These are phyloP conservation scores for Beauveria sp. DNA, from an alignment of 2,329 filamentous ascomycete genomes.

Conservation along the genomic window DNA sequence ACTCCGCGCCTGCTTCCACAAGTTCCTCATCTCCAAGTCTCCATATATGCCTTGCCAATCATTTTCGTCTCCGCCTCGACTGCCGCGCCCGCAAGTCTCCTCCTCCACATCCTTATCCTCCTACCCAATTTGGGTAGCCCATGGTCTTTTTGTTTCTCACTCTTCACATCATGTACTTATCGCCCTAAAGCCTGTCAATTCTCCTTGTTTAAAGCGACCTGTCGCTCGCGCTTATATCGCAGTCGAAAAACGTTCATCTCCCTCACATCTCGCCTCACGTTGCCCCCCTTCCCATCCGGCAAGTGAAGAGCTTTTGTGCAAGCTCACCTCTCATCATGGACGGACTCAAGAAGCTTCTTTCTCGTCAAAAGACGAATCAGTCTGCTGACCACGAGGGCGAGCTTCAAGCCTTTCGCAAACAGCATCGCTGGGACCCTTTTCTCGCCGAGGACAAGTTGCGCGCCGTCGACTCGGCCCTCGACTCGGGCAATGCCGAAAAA, in stretches of 20 bases:
- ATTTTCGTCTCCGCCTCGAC: neutral
- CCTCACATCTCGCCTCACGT: neutral
- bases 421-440: conserved; percentile 51
- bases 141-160: neutral
- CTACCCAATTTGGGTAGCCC: conserved; percentile 7
- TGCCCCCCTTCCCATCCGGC: neutral
- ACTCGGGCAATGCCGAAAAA: conserved; percentile 36
- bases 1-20: neutral
- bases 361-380: conserved; percentile 10
- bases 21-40: neutral
- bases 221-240: neutral
- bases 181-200: no score
- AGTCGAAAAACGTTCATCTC: neutral
- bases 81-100: neutral
- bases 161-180: no score
- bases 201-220: neutral
- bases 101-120: conserved; percentile 7
- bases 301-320: neutral
- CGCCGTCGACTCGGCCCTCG: conserved; percentile 40
- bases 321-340: neutral
- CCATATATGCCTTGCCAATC: neutral
- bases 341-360: conserved; percentile 8
- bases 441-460: conserved; percentile 44
- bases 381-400: conserved; percentile 18
- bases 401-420: conserved; percentile 36